Evolutionary conservation across 225 moss, liverwort and hornwort species (phyloP), one percentile per base, ranked within the genome.

Genomic region (Polytrichum commune): DNA sequence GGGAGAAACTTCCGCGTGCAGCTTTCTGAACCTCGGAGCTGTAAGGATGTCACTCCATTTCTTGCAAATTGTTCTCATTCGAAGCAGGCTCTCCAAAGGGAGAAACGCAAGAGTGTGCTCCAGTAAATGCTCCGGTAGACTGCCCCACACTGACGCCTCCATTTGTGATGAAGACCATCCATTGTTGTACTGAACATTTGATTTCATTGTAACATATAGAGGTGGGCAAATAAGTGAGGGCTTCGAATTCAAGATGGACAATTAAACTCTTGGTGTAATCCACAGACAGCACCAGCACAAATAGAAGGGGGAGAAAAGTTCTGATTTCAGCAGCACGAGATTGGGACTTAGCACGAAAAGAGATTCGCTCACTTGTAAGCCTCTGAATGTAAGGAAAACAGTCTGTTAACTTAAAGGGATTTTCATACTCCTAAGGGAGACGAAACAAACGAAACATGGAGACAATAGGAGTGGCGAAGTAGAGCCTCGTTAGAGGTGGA

Each of bases 61-160:
- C 56, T 81, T 81, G 81, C 76, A 78, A 20, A 85, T 76, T 32
- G 69, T 68, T 18, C 76, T 76, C 78, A 76, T 76, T 53, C 76
- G 78, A 30, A 85, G 24, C 5, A 81, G 19, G 55, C 75, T 61
- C 22, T 81, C 53, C 27, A 85, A 64, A 5, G 81, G 13, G 16
- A 85, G 81, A 33, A 25, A 81, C 26, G 78, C 76, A 29, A 76
- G 29, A 28, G 55, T 65, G 29, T 24, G 75, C 62, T 81, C 85
- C 2, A 78, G 53, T 35, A 85, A 13, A 24, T 85, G 76, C 0
- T 75, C 55, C 26, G 81, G 81, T n/a, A 75, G 66, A 27, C 53
- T 30, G 58, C 76, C 60, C 81, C 85, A 85, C 35, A 81, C 35
- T 27, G 6, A 62, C 30, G 67, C 16, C 7, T 54, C 22, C 77